These are phyloP conservation scores for Microdochium nivale DNA, from an alignment of 2,329 filamentous ascomycete species.

Conservation along the genomic window DNA sequence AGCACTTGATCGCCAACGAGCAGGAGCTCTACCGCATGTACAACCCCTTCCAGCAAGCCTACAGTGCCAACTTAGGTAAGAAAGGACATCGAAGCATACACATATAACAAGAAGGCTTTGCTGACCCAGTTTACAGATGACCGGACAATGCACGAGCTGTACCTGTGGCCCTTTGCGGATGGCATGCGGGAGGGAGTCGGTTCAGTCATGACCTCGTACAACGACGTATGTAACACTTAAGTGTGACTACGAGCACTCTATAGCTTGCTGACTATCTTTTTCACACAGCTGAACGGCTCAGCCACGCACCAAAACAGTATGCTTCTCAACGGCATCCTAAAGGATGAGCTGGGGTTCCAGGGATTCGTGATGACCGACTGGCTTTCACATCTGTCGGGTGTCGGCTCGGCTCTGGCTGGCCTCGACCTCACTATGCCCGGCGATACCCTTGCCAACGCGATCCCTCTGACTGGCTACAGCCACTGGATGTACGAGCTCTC, in stretches of 20 bases:
- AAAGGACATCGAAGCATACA: no score
- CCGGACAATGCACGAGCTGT: slow-evolving; percentile 55
- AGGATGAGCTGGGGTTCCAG: slow-evolving; percentile 67
- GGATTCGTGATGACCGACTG: slow-evolving; percentile 66
- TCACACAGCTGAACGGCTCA: slow-evolving; percentile 52
- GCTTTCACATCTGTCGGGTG: slow-evolving; percentile 68
- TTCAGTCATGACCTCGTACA: slow-evolving; percentile 78
- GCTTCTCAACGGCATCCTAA: slow-evolving; percentile 59
- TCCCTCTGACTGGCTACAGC: slow-evolving; percentile 42
- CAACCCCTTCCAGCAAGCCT: slow-evolving; percentile 39
- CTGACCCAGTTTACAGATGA: slow-evolving; percentile 13
- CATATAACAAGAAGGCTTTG: neutral
- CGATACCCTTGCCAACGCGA: slow-evolving; percentile 39
- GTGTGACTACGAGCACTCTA: neutral
- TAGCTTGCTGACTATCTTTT: neutral
- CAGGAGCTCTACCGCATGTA: slow-evolving; percentile 46
- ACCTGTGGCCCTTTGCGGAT: slow-evolving; percentile 73
- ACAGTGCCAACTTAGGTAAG: slow-evolving; percentile 60
- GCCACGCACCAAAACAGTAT: slow-evolving; percentile 61
- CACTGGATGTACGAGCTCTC: slow-evolving; percentile 50
- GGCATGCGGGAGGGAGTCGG: slow-evolving; percentile 69
- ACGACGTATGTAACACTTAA: slow-evolving; percentile 34
- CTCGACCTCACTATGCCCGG: slow-evolving; percentile 56
- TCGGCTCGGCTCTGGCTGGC: slow-evolving; percentile 64
- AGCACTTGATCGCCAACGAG: slow-evolving; percentile 50